These are phyloP conservation scores for Coprinopsis sp. DNA, from an alignment of 768 basidiomycete species.

Conservation along the genomic window DNA sequence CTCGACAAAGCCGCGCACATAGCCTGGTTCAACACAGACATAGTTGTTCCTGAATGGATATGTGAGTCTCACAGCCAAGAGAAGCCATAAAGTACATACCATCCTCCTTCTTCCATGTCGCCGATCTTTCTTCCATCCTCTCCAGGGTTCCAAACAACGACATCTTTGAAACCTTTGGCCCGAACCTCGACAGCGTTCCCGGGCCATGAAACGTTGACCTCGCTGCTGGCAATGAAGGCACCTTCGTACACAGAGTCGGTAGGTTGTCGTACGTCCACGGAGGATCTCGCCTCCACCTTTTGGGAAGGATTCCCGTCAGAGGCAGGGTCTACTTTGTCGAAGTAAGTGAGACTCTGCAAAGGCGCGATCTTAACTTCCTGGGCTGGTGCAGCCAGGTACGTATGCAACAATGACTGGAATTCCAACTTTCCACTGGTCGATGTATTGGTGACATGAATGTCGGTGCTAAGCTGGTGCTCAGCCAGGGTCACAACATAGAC, in stretches of 20 bases:
- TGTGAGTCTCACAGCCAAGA: conserved; percentile 1
- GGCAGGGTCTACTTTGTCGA: conserved; percentile 73
- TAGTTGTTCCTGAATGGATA: conserved; percentile 61
- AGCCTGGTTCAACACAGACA: conserved; percentile 90
- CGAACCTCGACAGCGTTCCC: conserved; percentile 50
- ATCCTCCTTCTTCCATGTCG: conserved; percentile 90
- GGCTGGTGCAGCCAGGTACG: conserved; percentile 71
- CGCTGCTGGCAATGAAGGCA: conserved; percentile 49
- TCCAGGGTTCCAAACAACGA: conserved; percentile 96
- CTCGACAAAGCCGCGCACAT: conserved; percentile 66
- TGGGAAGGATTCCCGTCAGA: conserved; percentile 43
- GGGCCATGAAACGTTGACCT: conserved; percentile 59
- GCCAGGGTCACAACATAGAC: conserved; percentile 78
- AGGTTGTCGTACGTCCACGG: conserved; percentile 58
- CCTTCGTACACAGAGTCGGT: conserved; percentile 81
- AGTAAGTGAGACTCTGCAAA: conserved; percentile 60
- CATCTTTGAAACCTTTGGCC: conserved; percentile 59
- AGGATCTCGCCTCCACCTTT: conserved; percentile 55
- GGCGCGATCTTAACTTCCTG: conserved; percentile 56
- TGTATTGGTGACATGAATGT: conserved; percentile 76
- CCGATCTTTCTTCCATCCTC: conserved; percentile 65
- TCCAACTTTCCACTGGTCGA: conserved; percentile 49
- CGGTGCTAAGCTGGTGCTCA: conserved; percentile 68
- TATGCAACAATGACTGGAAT: conserved; percentile 94
- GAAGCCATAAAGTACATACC: conserved; percentile 41